phyloP scores from a whole-genome alignment of 495 filamentous ascomycete genomes.

The Lophiostoma macrostomum region DNA sequence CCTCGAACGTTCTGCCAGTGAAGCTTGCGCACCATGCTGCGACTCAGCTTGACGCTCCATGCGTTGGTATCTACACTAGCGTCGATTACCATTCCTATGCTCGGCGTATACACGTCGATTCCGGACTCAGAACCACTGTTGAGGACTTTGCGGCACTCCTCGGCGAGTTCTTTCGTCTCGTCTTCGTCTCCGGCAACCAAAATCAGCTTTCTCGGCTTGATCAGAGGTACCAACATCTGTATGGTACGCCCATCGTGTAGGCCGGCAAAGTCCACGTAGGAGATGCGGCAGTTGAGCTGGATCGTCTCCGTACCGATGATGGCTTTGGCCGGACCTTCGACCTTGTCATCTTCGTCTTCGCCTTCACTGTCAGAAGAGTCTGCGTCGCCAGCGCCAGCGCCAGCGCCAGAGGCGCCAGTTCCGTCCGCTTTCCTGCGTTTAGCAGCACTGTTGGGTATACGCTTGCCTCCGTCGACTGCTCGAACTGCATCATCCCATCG shows the following conservation, averaged over 20 bases:
- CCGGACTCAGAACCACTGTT: constrained; percentile 48
- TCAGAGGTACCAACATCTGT: constrained; percentile 90
- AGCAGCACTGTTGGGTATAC: constrained; percentile 29
- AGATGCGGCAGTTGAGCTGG: constrained; percentile 66
- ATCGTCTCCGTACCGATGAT: constrained; percentile 58
- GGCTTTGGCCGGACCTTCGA: constrained; percentile 69
- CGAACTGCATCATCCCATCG: constrained; percentile 72
- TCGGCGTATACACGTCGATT: constrained; percentile 75
- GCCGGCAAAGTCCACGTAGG: constrained; percentile 87
- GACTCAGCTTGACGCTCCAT: constrained; percentile 88
- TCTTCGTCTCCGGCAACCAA: constrained; percentile 73
- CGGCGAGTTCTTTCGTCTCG: constrained; percentile 73
- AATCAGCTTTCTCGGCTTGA: constrained; percentile 90
- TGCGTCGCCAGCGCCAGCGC: neutral
- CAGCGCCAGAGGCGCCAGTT: neutral
- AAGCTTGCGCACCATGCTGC: constrained; percentile 72
- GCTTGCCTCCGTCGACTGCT: constrained; percentile 20
- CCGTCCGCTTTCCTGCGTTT: constrained; percentile 45
- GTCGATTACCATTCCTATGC: constrained; percentile 66
- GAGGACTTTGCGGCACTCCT: constrained; percentile 75
- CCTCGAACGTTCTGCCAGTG: constrained; percentile 93
- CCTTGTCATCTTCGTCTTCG: constrained; percentile 52
- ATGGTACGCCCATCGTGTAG: constrained; percentile 89
- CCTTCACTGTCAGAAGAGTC: constrained; percentile 45
- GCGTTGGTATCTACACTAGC: constrained; percentile 97